Percentiles rank a stretch among this genome's conserved stretches.
Conservation (phyloP, 805 yeast species). For the Yarrowia osloensis region DNA sequence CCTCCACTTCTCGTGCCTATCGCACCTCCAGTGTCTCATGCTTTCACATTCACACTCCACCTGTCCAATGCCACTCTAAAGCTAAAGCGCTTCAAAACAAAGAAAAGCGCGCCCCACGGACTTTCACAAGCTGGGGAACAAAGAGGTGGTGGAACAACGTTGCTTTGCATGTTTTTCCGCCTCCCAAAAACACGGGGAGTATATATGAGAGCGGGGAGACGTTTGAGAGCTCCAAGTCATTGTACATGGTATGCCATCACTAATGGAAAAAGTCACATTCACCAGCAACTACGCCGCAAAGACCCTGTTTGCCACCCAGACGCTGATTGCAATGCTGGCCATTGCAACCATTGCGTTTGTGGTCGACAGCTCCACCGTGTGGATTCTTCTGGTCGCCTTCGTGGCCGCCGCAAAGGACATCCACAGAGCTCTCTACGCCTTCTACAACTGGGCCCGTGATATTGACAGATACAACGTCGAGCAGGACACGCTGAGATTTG, state of each 20-base stretch:
- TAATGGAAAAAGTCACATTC: conserved; percentile 29
- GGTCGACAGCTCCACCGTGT: conserved; percentile 23
- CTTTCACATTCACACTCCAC: conserved; percentile 17
- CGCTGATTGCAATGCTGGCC: conserved; percentile 24
- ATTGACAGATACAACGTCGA: conserved; percentile 22
- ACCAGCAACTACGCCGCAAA: conserved; percentile 30
- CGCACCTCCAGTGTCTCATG: neutral
- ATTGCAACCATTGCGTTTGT: conserved; percentile 26
- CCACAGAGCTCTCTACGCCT: conserved; percentile 26
- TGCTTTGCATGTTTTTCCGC: conserved; percentile 21
- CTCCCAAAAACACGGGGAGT: neutral
- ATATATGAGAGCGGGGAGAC: conserved; percentile 24
- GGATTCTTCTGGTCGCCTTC: conserved; percentile 17
- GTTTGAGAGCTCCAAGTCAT: too few relatives aligned
- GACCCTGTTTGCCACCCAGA: conserved; percentile 25
- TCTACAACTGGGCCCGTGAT: conserved; percentile 28
- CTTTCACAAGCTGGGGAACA: conserved; percentile 28
- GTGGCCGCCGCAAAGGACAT: conserved; percentile 26
- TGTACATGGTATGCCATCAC: conserved; percentile 15
- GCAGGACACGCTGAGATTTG: conserved; percentile 23
- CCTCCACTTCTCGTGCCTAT: too few relatives aligned
- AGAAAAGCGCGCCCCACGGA: conserved; percentile 11
- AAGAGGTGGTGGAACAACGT: neutral
- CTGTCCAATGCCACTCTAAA: neutral
- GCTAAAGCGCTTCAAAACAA: neutral